Conservation (phyloP, 345 rosid species). For the Pseudoturritis turrita region DNA sequence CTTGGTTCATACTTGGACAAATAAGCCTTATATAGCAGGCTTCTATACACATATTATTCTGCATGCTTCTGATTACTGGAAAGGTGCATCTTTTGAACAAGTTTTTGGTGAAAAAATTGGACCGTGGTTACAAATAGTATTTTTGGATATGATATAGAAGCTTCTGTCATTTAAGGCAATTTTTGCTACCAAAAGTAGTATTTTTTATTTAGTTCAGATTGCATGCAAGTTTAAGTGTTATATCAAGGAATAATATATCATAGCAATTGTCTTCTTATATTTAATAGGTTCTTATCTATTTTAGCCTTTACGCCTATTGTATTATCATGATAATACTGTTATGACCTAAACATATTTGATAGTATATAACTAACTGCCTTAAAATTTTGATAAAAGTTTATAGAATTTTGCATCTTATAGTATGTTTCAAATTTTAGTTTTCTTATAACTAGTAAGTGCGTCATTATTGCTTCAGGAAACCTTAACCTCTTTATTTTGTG, state of each 20-base stretch:
- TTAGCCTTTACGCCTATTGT: not conserved
- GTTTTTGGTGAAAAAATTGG: slow-evolving; percentile 2
- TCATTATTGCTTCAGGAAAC: not conserved
- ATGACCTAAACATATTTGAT: not conserved
- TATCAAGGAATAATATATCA: not conserved
- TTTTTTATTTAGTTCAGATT: not conserved
- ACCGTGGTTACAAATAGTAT: not conserved
- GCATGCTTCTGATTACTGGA: not conserved
- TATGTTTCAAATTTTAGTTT: not conserved
- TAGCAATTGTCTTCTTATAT: not conserved
- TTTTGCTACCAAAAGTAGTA: slow-evolving; percentile 1
- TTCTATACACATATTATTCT: not conserved
- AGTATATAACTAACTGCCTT: not conserved
- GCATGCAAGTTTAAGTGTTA: slow-evolving; percentile 8
- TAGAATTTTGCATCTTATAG: not conserved
- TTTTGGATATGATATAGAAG: not conserved
- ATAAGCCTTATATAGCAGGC: not conserved
- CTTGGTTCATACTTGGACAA: not conserved
- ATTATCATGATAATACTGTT: not conserved
- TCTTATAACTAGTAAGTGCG: not conserved
- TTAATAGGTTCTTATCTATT: not conserved
- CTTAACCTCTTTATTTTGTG: slow-evolving; percentile 28
- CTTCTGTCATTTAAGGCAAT: not conserved
- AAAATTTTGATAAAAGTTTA: not conserved
- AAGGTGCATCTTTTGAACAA: slow-evolving; percentile 1